Conservation (phyloP, 306 rosid species). For the Corylus heterophylla region DNA sequence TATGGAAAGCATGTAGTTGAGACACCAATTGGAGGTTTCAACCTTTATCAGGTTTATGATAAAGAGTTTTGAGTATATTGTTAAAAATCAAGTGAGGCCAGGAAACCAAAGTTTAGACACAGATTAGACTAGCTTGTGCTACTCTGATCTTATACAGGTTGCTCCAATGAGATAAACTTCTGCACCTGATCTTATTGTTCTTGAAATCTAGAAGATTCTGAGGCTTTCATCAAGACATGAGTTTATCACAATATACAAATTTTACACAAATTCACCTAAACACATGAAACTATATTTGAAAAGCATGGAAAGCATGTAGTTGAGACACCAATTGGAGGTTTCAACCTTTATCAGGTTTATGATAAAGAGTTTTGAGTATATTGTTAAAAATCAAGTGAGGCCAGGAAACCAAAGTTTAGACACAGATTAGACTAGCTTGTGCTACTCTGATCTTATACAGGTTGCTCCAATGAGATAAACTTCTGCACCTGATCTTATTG, state of each 20-base stretch:
- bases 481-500: constrained; percentile 3
- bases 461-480: neutral
- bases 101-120: neutral
- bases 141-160: neutral
- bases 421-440: neutral
- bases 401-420: neutral
- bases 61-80: too few relatives aligned
- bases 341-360: too few relatives aligned
- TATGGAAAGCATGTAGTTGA: too few relatives aligned
- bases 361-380: too few relatives aligned
- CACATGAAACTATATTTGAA: neutral
- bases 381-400: too few relatives aligned
- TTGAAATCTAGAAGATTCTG: neutral
- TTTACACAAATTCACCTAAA: neutral
- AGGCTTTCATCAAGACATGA: neutral
- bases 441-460: neutral
- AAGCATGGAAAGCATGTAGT: too few relatives aligned
- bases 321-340: too few relatives aligned
- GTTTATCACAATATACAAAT: neutral
- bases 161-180: neutral
- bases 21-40: too few relatives aligned
- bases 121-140: neutral
- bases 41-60: too few relatives aligned
- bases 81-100: too few relatives aligned
- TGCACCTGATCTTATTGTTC: constrained; percentile 5